Conservation (phyloP, 306 rosid genomes). For the barrel medic (Medicago truncatula) region MtrunA17r5.0-ANR NC_053049.1:41916001-41916500, state of each 20-base stretch:
- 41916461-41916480: conserved; percentile 13
- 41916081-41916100: not conserved
- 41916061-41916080: not conserved
- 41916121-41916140: conserved; percentile 7
- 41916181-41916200: not conserved
- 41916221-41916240: no score
- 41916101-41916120: not conserved
- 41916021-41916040: not conserved
- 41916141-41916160: not conserved
- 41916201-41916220: no score
- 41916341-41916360: no score
- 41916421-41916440: not conserved
- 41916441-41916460: not conserved
- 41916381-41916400: not conserved
- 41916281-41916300: no score
- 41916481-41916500: not conserved
- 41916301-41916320: no score
- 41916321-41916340: no score
- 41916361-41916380: no score
- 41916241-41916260: no score
- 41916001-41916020: not conserved
- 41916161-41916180: not conserved
- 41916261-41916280: no score
- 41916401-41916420: not conserved
- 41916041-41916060: not conserved